Conservation (phyloP, 257 asterid species). For the Nicotiana benthamiana region DNA sequence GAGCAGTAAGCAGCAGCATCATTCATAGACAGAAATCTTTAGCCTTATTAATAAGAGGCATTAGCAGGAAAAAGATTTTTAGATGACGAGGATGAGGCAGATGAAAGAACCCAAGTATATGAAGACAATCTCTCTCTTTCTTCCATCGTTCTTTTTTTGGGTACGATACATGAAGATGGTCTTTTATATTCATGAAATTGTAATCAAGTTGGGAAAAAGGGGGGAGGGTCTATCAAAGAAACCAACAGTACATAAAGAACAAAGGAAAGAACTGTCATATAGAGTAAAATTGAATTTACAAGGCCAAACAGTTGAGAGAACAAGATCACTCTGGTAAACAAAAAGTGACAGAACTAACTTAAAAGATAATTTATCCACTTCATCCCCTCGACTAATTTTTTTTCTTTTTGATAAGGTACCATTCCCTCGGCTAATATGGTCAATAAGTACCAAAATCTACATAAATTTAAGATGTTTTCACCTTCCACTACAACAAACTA, state of each 20-base stretch:
- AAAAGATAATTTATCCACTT: neutral
- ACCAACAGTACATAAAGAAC: neutral
- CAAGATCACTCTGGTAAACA: neutral
- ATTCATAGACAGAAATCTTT: neutral
- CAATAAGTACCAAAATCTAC: neutral
- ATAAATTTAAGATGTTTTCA: neutral
- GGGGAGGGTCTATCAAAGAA: neutral
- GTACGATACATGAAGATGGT: neutral
- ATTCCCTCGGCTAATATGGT: neutral
- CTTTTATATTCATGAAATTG: neutral
- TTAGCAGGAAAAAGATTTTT: neutral
- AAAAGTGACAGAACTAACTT: neutral
- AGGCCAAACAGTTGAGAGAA: neutral
- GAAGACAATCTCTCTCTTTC: neutral
- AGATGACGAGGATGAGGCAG: neutral
- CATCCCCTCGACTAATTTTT: neutral
- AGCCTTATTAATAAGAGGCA: neutral
- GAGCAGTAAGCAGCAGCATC: neutral
- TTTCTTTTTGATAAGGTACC: too few species aligned
- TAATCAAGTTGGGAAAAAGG: neutral
- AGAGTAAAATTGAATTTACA: neutral
- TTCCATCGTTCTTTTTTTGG: neutral
- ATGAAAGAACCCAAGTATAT: neutral
- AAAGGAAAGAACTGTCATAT: neutral
- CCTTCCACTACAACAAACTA: conserved; percentile 1